Evolutionary conservation across 441 rosid species (phyloP).

Genomic region (Gossypium lobatum): DNA sequence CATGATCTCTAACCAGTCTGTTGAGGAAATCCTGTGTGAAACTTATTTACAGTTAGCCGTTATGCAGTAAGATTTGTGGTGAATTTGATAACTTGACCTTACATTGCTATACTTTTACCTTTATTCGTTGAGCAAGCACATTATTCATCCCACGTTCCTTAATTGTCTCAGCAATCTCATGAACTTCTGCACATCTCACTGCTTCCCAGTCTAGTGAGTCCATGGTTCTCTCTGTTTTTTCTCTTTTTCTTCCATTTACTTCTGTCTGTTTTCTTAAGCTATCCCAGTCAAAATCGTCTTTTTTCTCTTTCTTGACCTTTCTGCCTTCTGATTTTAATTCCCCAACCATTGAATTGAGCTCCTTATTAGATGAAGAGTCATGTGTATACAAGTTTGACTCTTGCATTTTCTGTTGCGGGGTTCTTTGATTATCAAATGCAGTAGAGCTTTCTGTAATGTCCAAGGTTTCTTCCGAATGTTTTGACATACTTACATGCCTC

Average conservation of each 20-base stretch:
- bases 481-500: slow-evolving; percentile 10
- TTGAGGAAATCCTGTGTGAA: slow-evolving; percentile 57
- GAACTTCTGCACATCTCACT: slow-evolving; percentile 46
- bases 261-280: slow-evolving; percentile 48
- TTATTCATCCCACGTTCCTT: slow-evolving; percentile 72
- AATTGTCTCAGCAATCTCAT: slow-evolving; percentile 49
- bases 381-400: slow-evolving; percentile 27
- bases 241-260: slow-evolving; percentile 32
- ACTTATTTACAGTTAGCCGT: slow-evolving; percentile 23
- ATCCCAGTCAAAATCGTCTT: slow-evolving; percentile 52
- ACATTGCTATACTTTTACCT: slow-evolving; percentile 31
- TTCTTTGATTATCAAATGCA: slow-evolving; percentile 26
- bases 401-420: slow-evolving; percentile 25
- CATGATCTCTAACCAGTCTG: slow-evolving; percentile 50
- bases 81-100: not conserved
- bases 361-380: slow-evolving; percentile 22
- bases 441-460: slow-evolving; percentile 38
- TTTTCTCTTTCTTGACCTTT: slow-evolving; percentile 37
- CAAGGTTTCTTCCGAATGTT: slow-evolving; percentile 27
- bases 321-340: slow-evolving; percentile 37
- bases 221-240: slow-evolving; percentile 38
- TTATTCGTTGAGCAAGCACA: slow-evolving; percentile 61
- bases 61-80: not conserved
- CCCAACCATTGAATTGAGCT: slow-evolving; percentile 23
- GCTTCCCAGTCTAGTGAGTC: slow-evolving; percentile 69